Base-by-base conservation (phyloP, 495 filamentous ascomycete genomes). In the Achaetomiella virescens region DNA sequence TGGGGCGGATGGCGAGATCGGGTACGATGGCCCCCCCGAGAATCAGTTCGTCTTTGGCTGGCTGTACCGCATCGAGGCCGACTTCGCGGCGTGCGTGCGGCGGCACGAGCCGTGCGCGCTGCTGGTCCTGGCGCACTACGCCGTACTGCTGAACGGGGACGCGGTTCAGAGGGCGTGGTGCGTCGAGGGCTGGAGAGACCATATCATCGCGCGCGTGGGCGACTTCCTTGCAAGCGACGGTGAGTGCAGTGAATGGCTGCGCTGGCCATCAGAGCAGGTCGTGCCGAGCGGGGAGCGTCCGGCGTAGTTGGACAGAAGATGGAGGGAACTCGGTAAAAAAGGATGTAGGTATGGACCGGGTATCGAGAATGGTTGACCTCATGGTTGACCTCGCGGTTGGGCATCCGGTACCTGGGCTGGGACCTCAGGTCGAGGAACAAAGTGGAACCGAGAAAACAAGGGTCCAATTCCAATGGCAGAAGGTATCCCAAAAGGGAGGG, bases 41-140 rank as follows among this genome's bases (percentile, higher is more conserved):
- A 40, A 50, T 35, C 48, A 50, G 21, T 50, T 50, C 20, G 35
- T 50, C 12, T 50, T 50, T 27, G 48, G 48, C 21, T 50, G 48
- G 48, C 48, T 50, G 20, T 50, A 38, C 48, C 35, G 33, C 21
- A 15, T 36, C 15, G 20, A 27, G 35, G 20, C 33, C 33, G 35
- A 27, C 2, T 50, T 50, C 21, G 48, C 29, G 48, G 33, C 48
- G 11, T 50, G 48, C 35, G 21, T 38, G 2, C 25, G 48, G 35
- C 1, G 15, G 33, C 6, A 35, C 35, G 48, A 50, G 15, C 35
- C 48, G 15, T 12, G 12, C n/a, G 48, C 48, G 5, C 48, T 50
- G 21, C 22, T 50, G 21, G 48, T 40, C 6, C 35, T 40, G 12
- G 48, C 48, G 48, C 35, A 50, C 48, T 50, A 50, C 35, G 48